A percentile compares a stretch with the other conserved stretches of the same genome.
These are phyloP conservation scores for Geotrichum bryndzae DNA, from an alignment of 1,139 yeast genomes.

Conservation along the genomic window DNA sequence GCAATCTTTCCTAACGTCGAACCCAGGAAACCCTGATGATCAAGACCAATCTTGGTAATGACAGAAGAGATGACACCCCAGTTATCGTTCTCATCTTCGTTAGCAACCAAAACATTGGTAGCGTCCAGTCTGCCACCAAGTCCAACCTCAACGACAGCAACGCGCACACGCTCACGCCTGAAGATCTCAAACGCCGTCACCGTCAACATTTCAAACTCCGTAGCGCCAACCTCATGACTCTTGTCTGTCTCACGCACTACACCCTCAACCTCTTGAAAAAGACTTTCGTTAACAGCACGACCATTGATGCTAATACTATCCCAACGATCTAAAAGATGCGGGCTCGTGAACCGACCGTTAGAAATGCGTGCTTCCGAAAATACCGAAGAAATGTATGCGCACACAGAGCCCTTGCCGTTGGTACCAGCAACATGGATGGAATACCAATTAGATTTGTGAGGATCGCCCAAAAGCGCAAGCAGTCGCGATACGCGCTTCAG, in stretches of 20 bases:
- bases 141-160: conserved; percentile 85
- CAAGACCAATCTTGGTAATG: conserved; percentile 77
- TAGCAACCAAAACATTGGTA: conserved; percentile 54
- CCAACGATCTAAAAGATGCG: conserved; percentile 66
- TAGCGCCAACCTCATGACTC: conserved; percentile 48
- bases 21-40: conserved; percentile 76
- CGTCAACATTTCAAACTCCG: conserved; percentile 81
- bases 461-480: conserved; percentile 59
- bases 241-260: conserved; percentile 33
- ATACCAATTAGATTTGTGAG: conserved; percentile 50
- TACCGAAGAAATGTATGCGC: conserved; percentile 67
- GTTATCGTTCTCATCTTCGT: conserved; percentile 16
- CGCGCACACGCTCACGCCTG: conserved; percentile 49
- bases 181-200: conserved; percentile 79
- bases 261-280: conserved; percentile 45
- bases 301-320: conserved; percentile 72
- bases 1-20: conserved; percentile 59
- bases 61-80: conserved; percentile 49
- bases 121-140: conserved; percentile 86
- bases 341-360: conserved; percentile 81
- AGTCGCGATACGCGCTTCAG: conserved; percentile 54
- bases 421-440: conserved; percentile 89
- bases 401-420: conserved; percentile 89
- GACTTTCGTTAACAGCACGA: conserved; percentile 43
- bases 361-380: conserved; percentile 45